Evolutionary conservation across 2,329 filamentous ascomycete species (phyloP).

Genomic region (Phyllosticta citriasiana): DNA sequence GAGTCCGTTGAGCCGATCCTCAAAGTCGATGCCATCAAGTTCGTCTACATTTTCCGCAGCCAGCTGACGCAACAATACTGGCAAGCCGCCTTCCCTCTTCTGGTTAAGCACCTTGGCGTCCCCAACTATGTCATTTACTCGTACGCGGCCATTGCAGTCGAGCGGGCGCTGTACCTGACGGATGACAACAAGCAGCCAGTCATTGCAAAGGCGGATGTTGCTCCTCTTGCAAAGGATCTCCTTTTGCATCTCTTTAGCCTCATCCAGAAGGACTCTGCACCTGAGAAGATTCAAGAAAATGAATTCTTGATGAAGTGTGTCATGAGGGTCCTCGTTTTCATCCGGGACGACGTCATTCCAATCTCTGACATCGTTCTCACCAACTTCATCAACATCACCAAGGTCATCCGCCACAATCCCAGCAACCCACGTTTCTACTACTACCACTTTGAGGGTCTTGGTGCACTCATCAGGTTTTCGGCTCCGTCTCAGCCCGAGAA

Average conservation of each 20-base stretch:
- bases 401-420: constrained; percentile 85
- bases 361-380: constrained; percentile 70
- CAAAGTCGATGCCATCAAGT: constrained; percentile 97
- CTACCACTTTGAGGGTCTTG: constrained; percentile 92
- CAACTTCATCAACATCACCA: constrained; percentile 80
- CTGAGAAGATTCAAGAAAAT: constrained; percentile 95
- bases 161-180: constrained; percentile 76
- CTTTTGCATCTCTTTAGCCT: constrained; percentile 83
- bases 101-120: constrained; percentile 84
- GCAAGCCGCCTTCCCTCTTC: constrained; percentile 76
- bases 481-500: constrained; percentile 58
- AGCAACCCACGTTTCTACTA: constrained; percentile 98
- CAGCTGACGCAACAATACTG: constrained; percentile 88
- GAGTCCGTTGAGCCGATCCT: constrained; percentile 68
- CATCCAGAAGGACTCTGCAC: constrained; percentile 72
- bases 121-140: constrained; percentile 95
- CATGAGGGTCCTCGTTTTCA: constrained; percentile 92
- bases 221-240: constrained; percentile 74
- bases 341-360: constrained; percentile 68
- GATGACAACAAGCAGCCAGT: constrained; percentile 67
- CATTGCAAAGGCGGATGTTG: constrained; percentile 69
- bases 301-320: constrained; percentile 98
- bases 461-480: constrained; percentile 73
- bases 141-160: constrained; percentile 93
- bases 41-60: constrained; percentile 91